A percentile compares a stretch with the other conserved stretches of the same genome.
Evolutionary conservation across 1,284 basidiomycete species (phyloP).

Genomic region (Ganoderma sp.): DNA sequence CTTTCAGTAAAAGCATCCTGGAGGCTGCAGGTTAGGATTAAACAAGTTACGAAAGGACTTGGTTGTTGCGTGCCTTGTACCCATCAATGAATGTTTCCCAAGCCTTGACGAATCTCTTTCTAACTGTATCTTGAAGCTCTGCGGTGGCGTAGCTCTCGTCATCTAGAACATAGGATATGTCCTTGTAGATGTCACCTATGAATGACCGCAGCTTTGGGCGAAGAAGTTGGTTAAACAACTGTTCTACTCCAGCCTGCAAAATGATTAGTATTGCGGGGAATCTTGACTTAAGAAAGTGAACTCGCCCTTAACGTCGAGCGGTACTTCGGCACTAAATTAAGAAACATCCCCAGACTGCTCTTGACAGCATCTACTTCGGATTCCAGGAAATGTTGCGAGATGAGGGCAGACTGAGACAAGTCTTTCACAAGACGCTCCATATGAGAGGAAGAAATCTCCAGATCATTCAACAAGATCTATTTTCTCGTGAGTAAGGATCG

Average conservation of each 20-base stretch:
- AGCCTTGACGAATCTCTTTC: constrained; percentile 85
- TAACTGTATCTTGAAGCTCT: constrained; percentile 85
- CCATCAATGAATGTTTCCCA: constrained; percentile 88
- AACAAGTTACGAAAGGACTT: background rate
- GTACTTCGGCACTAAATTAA: constrained; percentile 65
- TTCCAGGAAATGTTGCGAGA: constrained; percentile 75
- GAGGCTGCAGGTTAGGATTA: background rate
- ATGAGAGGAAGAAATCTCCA: constrained; percentile 87
- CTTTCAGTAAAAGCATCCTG: constrained; percentile 85
- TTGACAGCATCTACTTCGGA: constrained; percentile 59
- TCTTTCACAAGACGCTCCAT: constrained; percentile 83
- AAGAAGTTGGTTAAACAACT: constrained; percentile 92
- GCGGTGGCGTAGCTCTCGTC: constrained; percentile 86
- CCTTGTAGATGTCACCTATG: constrained; percentile 88
- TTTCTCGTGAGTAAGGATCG: background rate
- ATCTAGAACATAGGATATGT: constrained; percentile 87
- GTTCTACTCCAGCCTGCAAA: constrained; percentile 82
- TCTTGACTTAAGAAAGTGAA: constrained; percentile 4
- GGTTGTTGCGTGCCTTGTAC: constrained; percentile 65
- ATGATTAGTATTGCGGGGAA: background rate
- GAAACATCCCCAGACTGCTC: constrained; percentile 55
- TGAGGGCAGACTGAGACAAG: constrained; percentile 57
- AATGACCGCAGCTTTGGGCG: constrained; percentile 85
- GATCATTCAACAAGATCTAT: constrained; percentile 87
- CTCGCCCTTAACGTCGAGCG: constrained; percentile 73